Percentiles rank a stretch among this genome's conserved stretches.
phyloP scores from a whole-genome alignment of 768 basidiomycete genomes.

The Trametes maxima region DNA sequence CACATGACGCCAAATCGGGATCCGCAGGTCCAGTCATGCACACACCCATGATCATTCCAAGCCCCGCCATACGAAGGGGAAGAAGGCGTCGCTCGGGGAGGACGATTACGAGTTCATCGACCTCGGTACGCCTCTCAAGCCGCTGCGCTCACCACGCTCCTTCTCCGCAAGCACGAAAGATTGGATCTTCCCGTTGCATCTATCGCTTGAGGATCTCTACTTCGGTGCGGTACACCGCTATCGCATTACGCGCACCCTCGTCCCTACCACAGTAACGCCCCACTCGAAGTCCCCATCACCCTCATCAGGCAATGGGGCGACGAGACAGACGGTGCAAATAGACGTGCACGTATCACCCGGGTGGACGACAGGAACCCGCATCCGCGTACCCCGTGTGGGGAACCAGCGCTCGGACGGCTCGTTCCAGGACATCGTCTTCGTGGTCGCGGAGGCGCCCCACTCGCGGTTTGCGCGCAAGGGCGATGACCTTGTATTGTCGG shows the following conservation, averaged over 20 bases:
- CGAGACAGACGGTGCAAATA: constrained; percentile 55
- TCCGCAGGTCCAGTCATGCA: constrained; percentile 11
- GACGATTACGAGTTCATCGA: constrained; percentile 33
- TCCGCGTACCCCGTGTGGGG: constrained; percentile 64
- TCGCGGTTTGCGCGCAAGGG: constrained; percentile 57
- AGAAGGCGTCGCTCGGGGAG: constrained; percentile 24
- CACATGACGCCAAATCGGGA: neutral
- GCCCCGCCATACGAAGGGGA: constrained; percentile 9
- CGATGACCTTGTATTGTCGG: constrained; percentile 57
- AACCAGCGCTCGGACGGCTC: constrained; percentile 59
- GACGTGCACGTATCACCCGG: constrained; percentile 64
- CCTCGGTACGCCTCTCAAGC: constrained; percentile 22
- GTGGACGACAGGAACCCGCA: constrained; percentile 59
- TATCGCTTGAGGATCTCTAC: constrained; percentile 66
- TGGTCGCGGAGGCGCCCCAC: constrained; percentile 62
- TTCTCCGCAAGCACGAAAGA: constrained; percentile 42
- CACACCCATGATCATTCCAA: constrained; percentile 13
- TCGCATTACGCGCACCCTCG: constrained; percentile 59
- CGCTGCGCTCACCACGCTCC: constrained; percentile 20
- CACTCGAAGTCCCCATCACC: constrained; percentile 29
- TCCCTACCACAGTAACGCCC: neutral
- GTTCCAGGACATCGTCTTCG: constrained; percentile 67
- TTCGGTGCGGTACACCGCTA: constrained; percentile 57
- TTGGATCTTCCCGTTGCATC: constrained; percentile 66
- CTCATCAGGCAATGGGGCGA: neutral